Evolutionary conservation across 2,329 filamentous ascomycete species (phyloP).

Genomic region (Didymella segeticola): DNA sequence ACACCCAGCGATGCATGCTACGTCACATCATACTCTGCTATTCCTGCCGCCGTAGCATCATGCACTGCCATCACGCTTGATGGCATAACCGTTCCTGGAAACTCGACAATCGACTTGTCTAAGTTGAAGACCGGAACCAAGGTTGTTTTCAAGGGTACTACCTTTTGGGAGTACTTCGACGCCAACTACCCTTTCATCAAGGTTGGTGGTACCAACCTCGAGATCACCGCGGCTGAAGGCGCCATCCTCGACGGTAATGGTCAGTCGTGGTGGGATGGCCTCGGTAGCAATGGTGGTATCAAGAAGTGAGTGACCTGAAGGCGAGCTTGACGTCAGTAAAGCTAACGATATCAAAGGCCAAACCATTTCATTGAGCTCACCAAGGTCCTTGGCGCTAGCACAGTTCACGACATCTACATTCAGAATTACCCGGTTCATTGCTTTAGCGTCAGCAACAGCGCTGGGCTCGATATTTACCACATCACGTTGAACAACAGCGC

Average conservation of each 20-base stretch:
- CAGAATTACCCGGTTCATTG: slow-evolving; percentile 63
- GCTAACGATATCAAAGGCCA: background rate
- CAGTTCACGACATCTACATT: slow-evolving; percentile 59
- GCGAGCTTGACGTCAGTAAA: slow-evolving; percentile 11
- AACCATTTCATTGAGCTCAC: slow-evolving; percentile 26
- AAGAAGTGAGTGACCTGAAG: slow-evolving; percentile 40
- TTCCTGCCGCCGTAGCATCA: slow-evolving; percentile 30
- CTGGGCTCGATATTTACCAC: slow-evolving; percentile 54
- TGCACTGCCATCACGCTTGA: slow-evolving; percentile 64
- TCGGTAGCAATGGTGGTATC: slow-evolving; percentile 55
- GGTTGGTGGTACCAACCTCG: slow-evolving; percentile 64
- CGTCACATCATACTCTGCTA: slow-evolving; percentile 29
- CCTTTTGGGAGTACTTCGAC: slow-evolving; percentile 45
- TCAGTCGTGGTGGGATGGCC: slow-evolving; percentile 57
- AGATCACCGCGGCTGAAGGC: slow-evolving; percentile 64
- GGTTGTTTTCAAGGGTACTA: slow-evolving; percentile 69
- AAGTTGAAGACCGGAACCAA: slow-evolving; percentile 60
- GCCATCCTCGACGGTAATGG: slow-evolving; percentile 58
- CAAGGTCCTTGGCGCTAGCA: slow-evolving; percentile 64
- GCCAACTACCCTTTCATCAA: slow-evolving; percentile 64
- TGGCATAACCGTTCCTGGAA: slow-evolving; percentile 63
- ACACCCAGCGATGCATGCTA: slow-evolving; percentile 20
- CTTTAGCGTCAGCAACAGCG: slow-evolving; percentile 54
- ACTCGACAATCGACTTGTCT: slow-evolving; percentile 65
- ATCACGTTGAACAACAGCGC: slow-evolving; percentile 66